phyloP scores from a whole-genome alignment of 2,329 filamentous ascomycete genomes.

The Colletotrichum cereale region DNA sequence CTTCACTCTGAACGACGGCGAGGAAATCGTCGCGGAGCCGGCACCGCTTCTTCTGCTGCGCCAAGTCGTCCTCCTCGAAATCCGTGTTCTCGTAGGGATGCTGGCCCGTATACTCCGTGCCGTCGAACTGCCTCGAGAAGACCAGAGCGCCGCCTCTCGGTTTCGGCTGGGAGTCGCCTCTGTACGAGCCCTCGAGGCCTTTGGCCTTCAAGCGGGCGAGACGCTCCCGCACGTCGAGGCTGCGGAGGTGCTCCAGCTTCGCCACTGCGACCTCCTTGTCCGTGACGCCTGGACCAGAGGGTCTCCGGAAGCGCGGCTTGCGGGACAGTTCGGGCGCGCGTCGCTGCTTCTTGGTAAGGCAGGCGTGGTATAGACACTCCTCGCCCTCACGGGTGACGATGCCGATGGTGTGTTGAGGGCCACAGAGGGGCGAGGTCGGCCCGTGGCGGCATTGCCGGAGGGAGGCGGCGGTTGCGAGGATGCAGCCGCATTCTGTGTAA shows the following conservation, averaged over 20 bases:
- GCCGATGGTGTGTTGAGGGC: background rate
- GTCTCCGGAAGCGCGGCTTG: background rate
- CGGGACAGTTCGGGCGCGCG: background rate
- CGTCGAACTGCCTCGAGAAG: slow-evolving; percentile 3
- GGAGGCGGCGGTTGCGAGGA: slow-evolving; percentile 8
- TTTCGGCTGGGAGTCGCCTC: background rate
- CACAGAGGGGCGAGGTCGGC: slow-evolving; percentile 15
- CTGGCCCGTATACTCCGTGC: background rate
- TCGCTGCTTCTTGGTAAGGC: background rate
- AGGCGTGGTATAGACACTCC: slow-evolving; percentile 26
- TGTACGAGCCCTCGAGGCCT: background rate
- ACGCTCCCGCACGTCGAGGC: background rate
- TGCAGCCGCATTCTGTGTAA: slow-evolving; percentile 27
- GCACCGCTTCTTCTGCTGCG: background rate
- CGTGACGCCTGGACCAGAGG: background rate
- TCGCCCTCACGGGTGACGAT: slow-evolving; percentile 15
- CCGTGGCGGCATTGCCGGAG: slow-evolving; percentile 20
- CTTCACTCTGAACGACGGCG: background rate
- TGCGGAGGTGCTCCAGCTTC: background rate
- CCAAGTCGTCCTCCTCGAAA: background rate
- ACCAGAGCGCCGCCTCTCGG: background rate
- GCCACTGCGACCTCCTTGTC: background rate
- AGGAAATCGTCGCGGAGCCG: background rate
- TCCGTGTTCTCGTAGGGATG: background rate
- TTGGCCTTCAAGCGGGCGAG: slow-evolving; percentile 1